phyloP scores from a whole-genome alignment of 1,284 basidiomycete genomes.

The Ustilago loliicola region DNA sequence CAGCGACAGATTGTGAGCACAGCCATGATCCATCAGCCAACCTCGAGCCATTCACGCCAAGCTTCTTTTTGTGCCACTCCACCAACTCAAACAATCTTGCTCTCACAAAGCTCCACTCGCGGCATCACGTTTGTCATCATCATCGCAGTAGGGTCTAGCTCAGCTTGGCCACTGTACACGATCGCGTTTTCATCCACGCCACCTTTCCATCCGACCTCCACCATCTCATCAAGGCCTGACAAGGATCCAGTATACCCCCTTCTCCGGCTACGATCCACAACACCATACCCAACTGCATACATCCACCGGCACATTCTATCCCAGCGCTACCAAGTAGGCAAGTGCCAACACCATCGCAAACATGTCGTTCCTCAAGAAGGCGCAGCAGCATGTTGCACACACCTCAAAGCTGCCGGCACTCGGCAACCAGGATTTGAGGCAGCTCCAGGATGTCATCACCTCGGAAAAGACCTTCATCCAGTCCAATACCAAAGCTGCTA shows the following conservation, averaged over 20 bases:
- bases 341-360: neutral
- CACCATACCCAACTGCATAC: conserved; percentile 4
- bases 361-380: conserved; percentile 67
- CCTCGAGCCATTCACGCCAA: neutral
- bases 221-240: conserved; percentile 6
- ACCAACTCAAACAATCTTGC: neutral
- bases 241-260: conserved; percentile 30
- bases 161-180: neutral
- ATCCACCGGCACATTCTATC: neutral
- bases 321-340: neutral
- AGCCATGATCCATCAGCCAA: neutral
- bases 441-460: conserved; percentile 88
- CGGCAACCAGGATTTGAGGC: conserved; percentile 84
- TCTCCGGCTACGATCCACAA: neutral
- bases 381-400: conserved; percentile 77
- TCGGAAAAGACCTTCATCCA: conserved; percentile 86
- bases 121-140: neutral
- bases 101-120: neutral
- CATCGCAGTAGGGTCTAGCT: neutral
- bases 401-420: conserved; percentile 80
- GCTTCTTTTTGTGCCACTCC: neutral
- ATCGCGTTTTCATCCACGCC: conserved; percentile 4
- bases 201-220: conserved; percentile 1
- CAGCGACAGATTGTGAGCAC: neutral
- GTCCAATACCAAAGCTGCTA: conserved; percentile 78